Conservation (phyloP, 1,284 basidiomycete species). For the Ceratobasidium theobromae region DNA sequence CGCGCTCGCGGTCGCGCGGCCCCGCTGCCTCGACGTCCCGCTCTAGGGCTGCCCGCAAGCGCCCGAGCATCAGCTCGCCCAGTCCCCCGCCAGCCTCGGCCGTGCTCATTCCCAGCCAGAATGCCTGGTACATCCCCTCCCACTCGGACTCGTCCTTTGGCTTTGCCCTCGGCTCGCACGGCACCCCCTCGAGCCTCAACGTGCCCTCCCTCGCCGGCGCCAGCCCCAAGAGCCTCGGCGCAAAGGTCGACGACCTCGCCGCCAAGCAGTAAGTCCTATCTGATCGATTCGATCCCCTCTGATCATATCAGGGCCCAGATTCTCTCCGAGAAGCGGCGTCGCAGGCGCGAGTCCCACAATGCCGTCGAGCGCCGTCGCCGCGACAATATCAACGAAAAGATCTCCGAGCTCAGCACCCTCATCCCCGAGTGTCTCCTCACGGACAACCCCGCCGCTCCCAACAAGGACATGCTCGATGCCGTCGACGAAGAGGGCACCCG, state of each 20-base stretch:
- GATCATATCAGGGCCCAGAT: conserved; percentile 42
- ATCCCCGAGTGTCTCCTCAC: conserved; percentile 80
- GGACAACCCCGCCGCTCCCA: conserved; percentile 17
- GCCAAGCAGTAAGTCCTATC: conserved; percentile 48
- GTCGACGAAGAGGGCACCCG: conserved; percentile 42
- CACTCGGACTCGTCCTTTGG: conserved; percentile 10
- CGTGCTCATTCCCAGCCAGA: conserved; percentile 22
- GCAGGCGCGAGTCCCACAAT: conserved; percentile 83
- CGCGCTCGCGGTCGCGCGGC: conserved; percentile 15
- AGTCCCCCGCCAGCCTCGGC: conserved; percentile 5
- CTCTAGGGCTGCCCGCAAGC: conserved; percentile 5
- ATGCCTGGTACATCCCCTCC: conserved; percentile 22
- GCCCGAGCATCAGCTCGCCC: conserved; percentile 18
- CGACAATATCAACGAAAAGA: conserved; percentile 94
- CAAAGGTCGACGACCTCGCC: conserved; percentile 42
- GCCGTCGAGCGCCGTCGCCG: conserved; percentile 84
- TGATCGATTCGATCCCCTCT: too few species aligned
- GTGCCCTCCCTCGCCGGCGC: conserved; percentile 9
- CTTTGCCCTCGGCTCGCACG: conserved; percentile 14
- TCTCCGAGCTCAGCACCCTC: conserved; percentile 82
- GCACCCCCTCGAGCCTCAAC: conserved; percentile 23
- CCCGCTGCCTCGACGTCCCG: conserved; percentile 23
- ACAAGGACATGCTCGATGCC: conserved; percentile 38
- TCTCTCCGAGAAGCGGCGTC: conserved; percentile 72
- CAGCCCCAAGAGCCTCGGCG: conserved; percentile 21